phyloP scores from a whole-genome alignment of 257 asterid species.

The Marsdenia floribunda region DNA sequence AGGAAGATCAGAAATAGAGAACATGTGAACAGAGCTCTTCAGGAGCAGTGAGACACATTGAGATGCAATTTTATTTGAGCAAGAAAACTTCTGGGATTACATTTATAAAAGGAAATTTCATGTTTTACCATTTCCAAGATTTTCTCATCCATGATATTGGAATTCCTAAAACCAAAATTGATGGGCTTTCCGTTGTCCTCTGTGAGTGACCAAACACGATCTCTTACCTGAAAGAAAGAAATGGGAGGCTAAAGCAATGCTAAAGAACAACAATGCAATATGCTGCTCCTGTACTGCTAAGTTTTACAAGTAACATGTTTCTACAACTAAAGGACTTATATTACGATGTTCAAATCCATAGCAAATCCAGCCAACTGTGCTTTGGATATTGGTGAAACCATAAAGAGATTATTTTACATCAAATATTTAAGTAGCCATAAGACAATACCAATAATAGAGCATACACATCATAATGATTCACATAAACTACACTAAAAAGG shows the following conservation, averaged over 20 bases:
- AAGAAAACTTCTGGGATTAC: neutral
- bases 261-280: neutral
- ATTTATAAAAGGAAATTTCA: neutral
- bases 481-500: neutral
- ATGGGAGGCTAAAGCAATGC: constrained; percentile 2
- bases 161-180: constrained; percentile 41
- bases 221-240: constrained; percentile 48
- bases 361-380: neutral
- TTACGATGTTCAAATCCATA: neutral
- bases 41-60: neutral
- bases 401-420: neutral
- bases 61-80: neutral
- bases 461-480: neutral
- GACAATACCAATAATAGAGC: neutral
- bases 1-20: too few species aligned
- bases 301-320: neutral
- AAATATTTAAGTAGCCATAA: neutral
- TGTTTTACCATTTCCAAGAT: constrained; percentile 50
- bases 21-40: neutral
- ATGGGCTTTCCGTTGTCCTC: constrained; percentile 36
- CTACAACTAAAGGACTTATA: neutral
- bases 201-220: constrained; percentile 12
- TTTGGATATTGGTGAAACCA: neutral
- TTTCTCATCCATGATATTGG: constrained; percentile 42
- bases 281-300: neutral